Base-by-base conservation (phyloP, 2,329 filamentous ascomycete species). In the Xylariaceae sp. region DNA sequence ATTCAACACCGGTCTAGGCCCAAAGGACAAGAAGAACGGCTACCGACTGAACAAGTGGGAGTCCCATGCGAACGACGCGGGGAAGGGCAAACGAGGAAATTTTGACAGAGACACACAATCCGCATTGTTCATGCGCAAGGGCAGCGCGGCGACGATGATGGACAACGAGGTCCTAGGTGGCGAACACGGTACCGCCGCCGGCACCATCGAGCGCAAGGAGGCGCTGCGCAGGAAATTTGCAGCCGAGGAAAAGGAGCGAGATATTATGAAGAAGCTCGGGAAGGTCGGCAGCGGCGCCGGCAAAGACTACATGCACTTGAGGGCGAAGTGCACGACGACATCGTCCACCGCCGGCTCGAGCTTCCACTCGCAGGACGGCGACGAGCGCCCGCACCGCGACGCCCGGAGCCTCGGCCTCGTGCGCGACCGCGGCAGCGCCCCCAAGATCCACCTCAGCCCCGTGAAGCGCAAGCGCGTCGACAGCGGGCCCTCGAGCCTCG, bases 241-340 rank as follows among this genome's bases (percentile, higher is more conserved):
- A 4, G 77, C 76, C 12, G 76, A 80, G 52, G 85, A 90, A 61
- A 83, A 78, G 56, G 87, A 91, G 61, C 72, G 80, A 16, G 82
- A 87, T 18, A 74, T 93, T 37, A 84, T 82, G 49, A 80, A 78
- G 58, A 79, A 79, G 51, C 70, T 93, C 2, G 79, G 78, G 9
- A 68, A 76, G 38, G 68, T 81, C 44, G 85, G 85, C 9, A 74
- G 69, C 37, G 82, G 82, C 4, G 75, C 83, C 1, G 86, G 85
- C 2, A 77, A 72, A 35, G 83, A 88, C 46, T 90, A 90, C 62
- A 81, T 89, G 74, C 49, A 50, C 22, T 26, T 11, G 22, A 26
- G 22, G 22, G 22, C 22, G 6, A 26, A 26, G 11, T 26, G 6
- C 11, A 26, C 22, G 6, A 26, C 6, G 6, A 26, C 22, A 26